phyloP scores from a whole-genome alignment of 83 land plant species.

The Picea abies region DNA sequence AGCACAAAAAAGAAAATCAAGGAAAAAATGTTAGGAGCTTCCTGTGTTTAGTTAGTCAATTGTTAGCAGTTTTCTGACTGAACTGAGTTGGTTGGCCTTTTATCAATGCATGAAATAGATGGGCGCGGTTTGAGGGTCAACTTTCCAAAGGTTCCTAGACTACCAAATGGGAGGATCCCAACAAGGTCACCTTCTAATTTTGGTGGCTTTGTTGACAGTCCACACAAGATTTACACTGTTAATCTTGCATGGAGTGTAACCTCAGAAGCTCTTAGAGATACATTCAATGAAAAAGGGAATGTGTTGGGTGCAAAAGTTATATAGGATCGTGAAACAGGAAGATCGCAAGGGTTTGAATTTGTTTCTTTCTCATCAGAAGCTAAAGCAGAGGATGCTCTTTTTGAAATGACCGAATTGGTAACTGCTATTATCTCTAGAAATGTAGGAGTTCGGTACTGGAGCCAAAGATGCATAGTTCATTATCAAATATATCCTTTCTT shows the following conservation, averaged over 20 bases:
- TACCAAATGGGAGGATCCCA: no score
- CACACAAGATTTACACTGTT: slow-evolving; percentile 81
- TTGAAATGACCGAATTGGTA: slow-evolving; percentile 83
- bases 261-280: slow-evolving; percentile 52
- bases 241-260: slow-evolving; percentile 83
- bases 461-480: no score
- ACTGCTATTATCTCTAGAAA: background rate
- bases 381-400: slow-evolving; percentile 62
- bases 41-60: no score
- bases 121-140: slow-evolving; percentile 39
- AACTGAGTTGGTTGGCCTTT: background rate
- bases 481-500: no score
- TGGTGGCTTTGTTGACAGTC: slow-evolving; percentile 47
- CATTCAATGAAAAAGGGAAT: slow-evolving; percentile 65
- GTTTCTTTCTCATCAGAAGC: slow-evolving; percentile 62
- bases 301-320: slow-evolving; percentile 9
- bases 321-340: slow-evolving; percentile 72
- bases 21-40: no score
- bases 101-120: slow-evolving; percentile 48
- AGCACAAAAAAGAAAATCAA: no score
- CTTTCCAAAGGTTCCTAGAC: no score
- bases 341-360: slow-evolving; percentile 91
- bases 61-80: background rate
- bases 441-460: no score
- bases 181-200: slow-evolving; percentile 4